Conservation (phyloP, 352 stramenopile species). For the Phytophthora sp. region DNA sequence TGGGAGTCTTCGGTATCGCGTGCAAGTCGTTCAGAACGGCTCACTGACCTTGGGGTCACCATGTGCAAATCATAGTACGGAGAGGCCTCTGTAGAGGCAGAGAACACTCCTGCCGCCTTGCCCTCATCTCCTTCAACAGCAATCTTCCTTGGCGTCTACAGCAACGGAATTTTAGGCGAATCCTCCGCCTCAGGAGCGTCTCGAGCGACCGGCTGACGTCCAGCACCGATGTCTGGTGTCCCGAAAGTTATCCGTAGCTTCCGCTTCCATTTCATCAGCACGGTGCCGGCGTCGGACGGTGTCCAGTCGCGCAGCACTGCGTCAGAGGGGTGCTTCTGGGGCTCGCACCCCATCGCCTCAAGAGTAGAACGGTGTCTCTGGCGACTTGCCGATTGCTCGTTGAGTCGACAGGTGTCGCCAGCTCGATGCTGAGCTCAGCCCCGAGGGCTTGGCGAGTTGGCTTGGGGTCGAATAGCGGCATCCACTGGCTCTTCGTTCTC, state of each 20-base stretch:
- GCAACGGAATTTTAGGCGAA: neutral
- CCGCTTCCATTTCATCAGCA: neutral
- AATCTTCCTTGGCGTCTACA: neutral
- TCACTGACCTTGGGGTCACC: neutral
- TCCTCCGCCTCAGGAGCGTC: neutral
- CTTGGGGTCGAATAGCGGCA: neutral
- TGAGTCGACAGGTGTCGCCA: neutral
- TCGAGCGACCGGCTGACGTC: neutral
- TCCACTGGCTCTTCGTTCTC: neutral
- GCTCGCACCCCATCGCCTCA: constrained; percentile 3
- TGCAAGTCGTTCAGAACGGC: neutral
- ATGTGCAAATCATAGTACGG: no score
- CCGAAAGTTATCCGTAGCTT: neutral
- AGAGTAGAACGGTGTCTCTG: neutral
- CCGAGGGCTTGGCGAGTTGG: neutral
- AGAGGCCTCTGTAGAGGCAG: neutral
- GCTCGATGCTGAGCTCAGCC: neutral
- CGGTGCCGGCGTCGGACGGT: neutral
- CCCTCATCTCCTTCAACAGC: no score
- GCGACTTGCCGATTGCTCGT: neutral
- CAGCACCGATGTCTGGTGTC: neutral
- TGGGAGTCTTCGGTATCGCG: neutral
- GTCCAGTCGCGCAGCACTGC: neutral
- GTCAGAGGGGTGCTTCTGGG: neutral
- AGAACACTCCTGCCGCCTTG: neutral